Percentiles rank a stretch among this genome's conserved stretches.
Evolutionary conservation across 2,329 filamentous ascomycete species (phyloP).

Genomic region (Aspergillus jensenii): DNA sequence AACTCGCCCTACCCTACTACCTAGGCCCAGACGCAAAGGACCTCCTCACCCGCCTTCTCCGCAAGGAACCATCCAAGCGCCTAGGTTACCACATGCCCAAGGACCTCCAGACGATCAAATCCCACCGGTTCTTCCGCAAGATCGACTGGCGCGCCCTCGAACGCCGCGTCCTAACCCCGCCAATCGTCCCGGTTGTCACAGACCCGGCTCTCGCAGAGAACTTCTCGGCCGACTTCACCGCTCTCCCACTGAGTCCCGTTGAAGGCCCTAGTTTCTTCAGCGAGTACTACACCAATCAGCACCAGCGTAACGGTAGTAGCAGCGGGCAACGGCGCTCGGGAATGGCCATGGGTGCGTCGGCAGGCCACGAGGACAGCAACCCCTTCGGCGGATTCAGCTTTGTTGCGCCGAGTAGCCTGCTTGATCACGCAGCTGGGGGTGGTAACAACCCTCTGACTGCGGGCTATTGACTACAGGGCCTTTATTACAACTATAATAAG

Average conservation of each 20-base stretch:
- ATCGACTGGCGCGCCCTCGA: conserved; percentile 92
- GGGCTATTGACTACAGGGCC: conserved; percentile 19
- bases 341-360: conserved; percentile 13
- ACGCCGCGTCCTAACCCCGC: conserved; percentile 77
- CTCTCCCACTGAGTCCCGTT: conserved; percentile 75
- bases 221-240: conserved; percentile 90
- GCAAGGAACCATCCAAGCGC: conserved; percentile 89
- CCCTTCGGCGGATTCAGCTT: conserved; percentile 52
- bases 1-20: conserved; percentile 85
- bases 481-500: background rate
- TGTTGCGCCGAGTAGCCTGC: conserved; percentile 48
- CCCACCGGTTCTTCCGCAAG: conserved; percentile 93
- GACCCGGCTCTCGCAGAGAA: conserved; percentile 96
- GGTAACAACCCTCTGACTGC: conserved; percentile 20
- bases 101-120: conserved; percentile 81
- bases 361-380: conserved; percentile 28
- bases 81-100: conserved; percentile 86
- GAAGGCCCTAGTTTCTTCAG: conserved; percentile 37
- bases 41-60: conserved; percentile 80
- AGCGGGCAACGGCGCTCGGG: background rate
- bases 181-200: conserved; percentile 90
- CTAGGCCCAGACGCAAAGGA: conserved; percentile 91
- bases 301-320: conserved; percentile 7
- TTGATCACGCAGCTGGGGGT: conserved; percentile 40
- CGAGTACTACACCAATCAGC: conserved; percentile 24